Base-by-base conservation (phyloP, 306 rosid species). In the Hylodesmum podocarpum region DNA sequence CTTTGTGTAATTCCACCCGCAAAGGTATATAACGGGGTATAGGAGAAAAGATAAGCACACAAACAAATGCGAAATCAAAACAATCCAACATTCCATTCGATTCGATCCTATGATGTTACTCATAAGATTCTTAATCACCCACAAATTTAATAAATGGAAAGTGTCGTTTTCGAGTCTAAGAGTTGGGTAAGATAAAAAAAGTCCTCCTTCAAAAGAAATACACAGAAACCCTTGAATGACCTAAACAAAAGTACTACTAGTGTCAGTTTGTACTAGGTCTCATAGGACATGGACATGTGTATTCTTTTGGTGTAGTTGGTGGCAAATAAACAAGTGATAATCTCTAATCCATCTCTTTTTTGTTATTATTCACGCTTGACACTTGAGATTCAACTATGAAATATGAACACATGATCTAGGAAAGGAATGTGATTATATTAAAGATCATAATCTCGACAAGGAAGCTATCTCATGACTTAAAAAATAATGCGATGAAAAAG, bases 381-480 rank as follows among this genome's bases (percentile, higher is more conserved):
- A 65, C 69, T 63, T 72, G 12, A 68, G 73, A 70, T 43, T 77
- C 69, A 65, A 72, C 25, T 28, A 58, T 28, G 41, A n/a, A n/a
- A n/a, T n/a, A 46, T 4, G 41, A 16, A 46, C 13, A 4, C 18
- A 34, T 50, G 63, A 49, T 24, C 49, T 72, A 71, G 39, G 66
- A 54, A 64, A 53, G 15, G 19, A 37, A 76, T 61, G 3, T 61
- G 33, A 70, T 49, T 40, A 54, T 14, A 63, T 50, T 62, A 71
- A 71, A 16, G 5, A 27, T 72, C 76, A 55, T 62, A 77, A 54
- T 82, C 34, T 24, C 15, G 41, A 54, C 53, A 44, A 15, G 34
- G 57, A 70, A 54, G 5, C 44, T 29, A 50, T 62, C 50, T 62
- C 27, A 6, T 4, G 28, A 59, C 19, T 37, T 28, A 8, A 16